Evolutionary conservation across 768 basidiomycete species (phyloP).

Genomic region (Boletellus emodensis): DNA sequence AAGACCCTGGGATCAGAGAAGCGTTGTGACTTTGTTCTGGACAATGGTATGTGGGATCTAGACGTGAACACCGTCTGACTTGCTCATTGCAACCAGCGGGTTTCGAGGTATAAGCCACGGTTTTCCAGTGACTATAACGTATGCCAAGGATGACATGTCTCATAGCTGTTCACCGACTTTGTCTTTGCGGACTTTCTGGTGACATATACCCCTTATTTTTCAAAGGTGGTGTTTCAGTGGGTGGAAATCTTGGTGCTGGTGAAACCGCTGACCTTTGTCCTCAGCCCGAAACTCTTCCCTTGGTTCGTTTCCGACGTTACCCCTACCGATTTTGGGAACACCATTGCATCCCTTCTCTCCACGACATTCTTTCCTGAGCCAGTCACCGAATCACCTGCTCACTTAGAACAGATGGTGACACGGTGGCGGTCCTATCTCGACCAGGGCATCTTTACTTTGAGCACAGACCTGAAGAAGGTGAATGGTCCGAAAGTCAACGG

Average conservation of each 20-base stretch:
- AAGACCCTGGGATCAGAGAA: slow-evolving; percentile 40
- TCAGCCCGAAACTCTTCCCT: slow-evolving; percentile 87
- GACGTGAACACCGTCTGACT: background rate
- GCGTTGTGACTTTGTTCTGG: slow-evolving; percentile 82
- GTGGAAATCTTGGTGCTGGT: slow-evolving; percentile 20
- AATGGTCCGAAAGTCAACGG: slow-evolving; percentile 23
- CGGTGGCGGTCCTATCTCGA: slow-evolving; percentile 76
- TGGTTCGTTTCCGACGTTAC: slow-evolving; percentile 98
- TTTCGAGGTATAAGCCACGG: slow-evolving; percentile 61
- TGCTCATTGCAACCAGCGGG: slow-evolving; percentile 53
- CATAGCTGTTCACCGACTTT: slow-evolving; percentile 85
- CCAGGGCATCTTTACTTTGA: slow-evolving; percentile 65
- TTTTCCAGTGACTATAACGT: background rate
- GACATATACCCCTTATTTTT: slow-evolving; percentile 80
- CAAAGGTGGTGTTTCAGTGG: slow-evolving; percentile 86
- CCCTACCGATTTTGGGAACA: slow-evolving; percentile 71
- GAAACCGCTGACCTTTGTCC: slow-evolving; percentile 10
- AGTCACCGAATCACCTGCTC: slow-evolving; percentile 27
- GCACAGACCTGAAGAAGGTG: slow-evolving; percentile 34
- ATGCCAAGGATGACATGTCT: background rate
- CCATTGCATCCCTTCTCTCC: slow-evolving; percentile 54
- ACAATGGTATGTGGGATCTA: slow-evolving; percentile 61
- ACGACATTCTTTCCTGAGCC: slow-evolving; percentile 52
- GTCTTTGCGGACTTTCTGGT: slow-evolving; percentile 92
- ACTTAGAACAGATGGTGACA: slow-evolving; percentile 55